Percentiles rank a stretch among this genome's conserved stretches.
phyloP scores from a whole-genome alignment of 2,329 filamentous ascomycete genomes.

The Ceratocystis papillata region DNA sequence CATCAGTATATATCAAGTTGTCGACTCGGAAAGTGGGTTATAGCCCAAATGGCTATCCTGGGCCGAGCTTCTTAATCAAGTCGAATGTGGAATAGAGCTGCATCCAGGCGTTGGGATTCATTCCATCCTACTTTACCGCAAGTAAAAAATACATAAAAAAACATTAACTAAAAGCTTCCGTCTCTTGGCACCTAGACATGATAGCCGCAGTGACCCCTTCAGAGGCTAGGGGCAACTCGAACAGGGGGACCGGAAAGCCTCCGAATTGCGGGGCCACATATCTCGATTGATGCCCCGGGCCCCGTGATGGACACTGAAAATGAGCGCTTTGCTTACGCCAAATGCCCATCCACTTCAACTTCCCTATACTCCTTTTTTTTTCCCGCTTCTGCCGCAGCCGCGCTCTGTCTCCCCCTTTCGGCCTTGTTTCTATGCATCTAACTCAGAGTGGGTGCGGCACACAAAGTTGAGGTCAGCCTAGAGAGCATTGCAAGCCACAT shows the following conservation, averaged over 20 bases:
- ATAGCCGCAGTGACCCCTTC: background rate
- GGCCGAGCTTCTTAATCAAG: too few relatives aligned
- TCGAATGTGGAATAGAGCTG: background rate
- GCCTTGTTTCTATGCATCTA: too few relatives aligned
- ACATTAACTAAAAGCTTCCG: background rate
- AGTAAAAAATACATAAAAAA: background rate
- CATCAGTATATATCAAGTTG: background rate
- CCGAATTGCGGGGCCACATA: background rate
- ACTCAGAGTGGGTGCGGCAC: too few relatives aligned
- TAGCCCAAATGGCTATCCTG: background rate
- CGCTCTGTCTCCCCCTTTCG: background rate
- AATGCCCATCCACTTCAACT: background rate
- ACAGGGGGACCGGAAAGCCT: background rate
- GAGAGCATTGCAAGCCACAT: too few relatives aligned
- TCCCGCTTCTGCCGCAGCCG: background rate
- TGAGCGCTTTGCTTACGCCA: background rate
- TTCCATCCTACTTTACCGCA: background rate
- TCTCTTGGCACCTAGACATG: background rate
- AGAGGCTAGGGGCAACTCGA: too few relatives aligned
- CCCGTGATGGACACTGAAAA: too few relatives aligned
- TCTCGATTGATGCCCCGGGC: background rate
- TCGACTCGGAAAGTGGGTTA: background rate
- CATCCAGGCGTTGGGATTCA: background rate
- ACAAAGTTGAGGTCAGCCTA: too few relatives aligned
- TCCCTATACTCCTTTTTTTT: background rate